Conservation (phyloP, 805 yeast species). For the Barnettozyma sucrosica region DNA sequence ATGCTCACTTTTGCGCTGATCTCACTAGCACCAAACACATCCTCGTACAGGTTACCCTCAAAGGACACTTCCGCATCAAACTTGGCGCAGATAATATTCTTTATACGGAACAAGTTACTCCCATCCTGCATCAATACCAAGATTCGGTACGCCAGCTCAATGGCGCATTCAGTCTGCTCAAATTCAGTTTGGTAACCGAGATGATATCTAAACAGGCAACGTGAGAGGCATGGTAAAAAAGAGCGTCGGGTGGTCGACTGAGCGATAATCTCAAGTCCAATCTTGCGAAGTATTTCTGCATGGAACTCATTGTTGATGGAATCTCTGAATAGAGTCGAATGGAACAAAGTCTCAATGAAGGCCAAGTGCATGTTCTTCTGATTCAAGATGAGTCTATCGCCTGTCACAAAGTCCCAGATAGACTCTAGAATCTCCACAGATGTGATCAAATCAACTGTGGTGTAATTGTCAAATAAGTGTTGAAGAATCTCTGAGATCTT, state of each 20-base stretch:
- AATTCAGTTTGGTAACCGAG: constrained; percentile 28
- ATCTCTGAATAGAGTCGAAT: constrained; percentile 33
- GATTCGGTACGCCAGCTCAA: constrained; percentile 39
- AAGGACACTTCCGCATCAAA: constrained; percentile 42
- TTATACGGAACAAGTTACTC: constrained; percentile 53
- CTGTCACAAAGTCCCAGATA: constrained; percentile 55
- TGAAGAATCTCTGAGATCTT: constrained; percentile 16
- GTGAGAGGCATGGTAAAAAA: constrained; percentile 55
- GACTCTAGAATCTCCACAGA: constrained; percentile 32
- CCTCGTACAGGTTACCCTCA: constrained; percentile 36
- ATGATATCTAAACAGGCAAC: constrained; percentile 41
- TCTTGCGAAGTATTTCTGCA: constrained; percentile 21
- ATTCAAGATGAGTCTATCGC: constrained; percentile 55
- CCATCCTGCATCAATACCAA: constrained; percentile 48
- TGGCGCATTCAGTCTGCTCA: constrained; percentile 44
- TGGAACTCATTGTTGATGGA: constrained; percentile 30
- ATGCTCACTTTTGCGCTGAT: constrained; percentile 45
- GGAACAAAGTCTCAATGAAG: constrained; percentile 47
- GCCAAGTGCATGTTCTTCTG: constrained; percentile 59
- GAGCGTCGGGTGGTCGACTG: constrained; percentile 60
- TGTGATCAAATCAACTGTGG: constrained; percentile 15
- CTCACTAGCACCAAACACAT: constrained; percentile 55
- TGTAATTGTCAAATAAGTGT: constrained; percentile 15
- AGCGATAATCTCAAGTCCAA: constrained; percentile 39
- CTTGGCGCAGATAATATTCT: constrained; percentile 45